phyloP scores from a whole-genome alignment of 306 rosid species.

The Fragaria ananassa region DNA sequence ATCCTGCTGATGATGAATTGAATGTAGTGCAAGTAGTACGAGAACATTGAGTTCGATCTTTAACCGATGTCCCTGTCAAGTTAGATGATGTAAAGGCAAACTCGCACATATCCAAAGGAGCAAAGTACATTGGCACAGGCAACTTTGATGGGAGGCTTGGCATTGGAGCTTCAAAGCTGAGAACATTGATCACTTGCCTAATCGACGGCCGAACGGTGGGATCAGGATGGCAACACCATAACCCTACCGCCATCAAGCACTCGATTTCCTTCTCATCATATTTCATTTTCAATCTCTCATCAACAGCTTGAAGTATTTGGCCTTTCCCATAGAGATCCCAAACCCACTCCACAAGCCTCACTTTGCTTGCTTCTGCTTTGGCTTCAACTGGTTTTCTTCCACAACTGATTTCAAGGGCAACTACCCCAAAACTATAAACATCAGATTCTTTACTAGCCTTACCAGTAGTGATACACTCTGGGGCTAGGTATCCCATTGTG shows the following conservation, averaged over 20 bases:
- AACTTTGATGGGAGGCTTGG: conserved; percentile 56
- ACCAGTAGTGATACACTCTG: conserved; percentile 63
- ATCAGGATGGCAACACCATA: conserved; percentile 83
- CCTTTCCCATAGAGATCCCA: conserved; percentile 71
- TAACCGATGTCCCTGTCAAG: conserved; percentile 26
- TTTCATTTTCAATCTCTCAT: conserved; percentile 33
- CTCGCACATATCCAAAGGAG: conserved; percentile 43
- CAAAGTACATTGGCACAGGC: conserved; percentile 62
- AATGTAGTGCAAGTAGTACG: conserved; percentile 34
- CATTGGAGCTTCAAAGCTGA: conserved; percentile 42
- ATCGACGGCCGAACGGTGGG: conserved; percentile 50
- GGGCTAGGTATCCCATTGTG: conserved; percentile 74
- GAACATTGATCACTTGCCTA: conserved; percentile 61
- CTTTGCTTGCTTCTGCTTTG: conserved; percentile 38
- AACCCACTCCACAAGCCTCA: conserved; percentile 65
- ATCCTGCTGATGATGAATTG: conserved; percentile 51
- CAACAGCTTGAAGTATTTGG: conserved; percentile 42
- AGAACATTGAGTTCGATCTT: conserved; percentile 31
- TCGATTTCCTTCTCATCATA: conserved; percentile 48
- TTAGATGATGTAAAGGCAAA: conserved; percentile 45
- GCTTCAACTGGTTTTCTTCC: conserved; percentile 66
- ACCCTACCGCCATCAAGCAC: conserved; percentile 52
- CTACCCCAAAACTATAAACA: conserved; percentile 73
- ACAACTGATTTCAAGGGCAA: conserved; percentile 62
- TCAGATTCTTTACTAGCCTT: conserved; percentile 71